Conservation (phyloP, 352 stramenopile species). For the Phytophthora fragariaefolia region DNA sequence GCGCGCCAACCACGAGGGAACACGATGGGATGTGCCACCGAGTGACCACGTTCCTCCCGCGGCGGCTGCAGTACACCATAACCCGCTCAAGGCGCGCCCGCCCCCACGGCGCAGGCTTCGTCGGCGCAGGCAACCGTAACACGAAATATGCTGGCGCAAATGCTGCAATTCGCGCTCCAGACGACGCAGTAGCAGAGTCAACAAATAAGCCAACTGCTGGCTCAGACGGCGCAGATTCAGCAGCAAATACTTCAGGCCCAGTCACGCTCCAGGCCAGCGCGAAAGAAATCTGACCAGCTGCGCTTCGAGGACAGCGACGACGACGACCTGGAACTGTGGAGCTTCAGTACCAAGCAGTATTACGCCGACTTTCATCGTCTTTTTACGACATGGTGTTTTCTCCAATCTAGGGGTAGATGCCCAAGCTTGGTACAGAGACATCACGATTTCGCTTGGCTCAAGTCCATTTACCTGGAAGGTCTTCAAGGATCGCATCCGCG, state of each 20-base stretch:
- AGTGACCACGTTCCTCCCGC: not conserved
- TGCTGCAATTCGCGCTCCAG: slow-evolving; percentile 12
- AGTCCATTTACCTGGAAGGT: not conserved
- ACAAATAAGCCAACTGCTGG: slow-evolving; percentile 14
- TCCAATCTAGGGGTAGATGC: slow-evolving; percentile 13
- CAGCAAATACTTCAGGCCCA: slow-evolving; percentile 2
- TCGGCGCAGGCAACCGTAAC: slow-evolving; percentile 4
- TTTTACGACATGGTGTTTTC: not conserved
- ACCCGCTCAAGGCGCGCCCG: not conserved
- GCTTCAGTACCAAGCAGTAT: slow-evolving; percentile 21
- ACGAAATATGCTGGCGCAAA: slow-evolving; percentile 14
- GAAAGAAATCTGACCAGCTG: slow-evolving; percentile 5
- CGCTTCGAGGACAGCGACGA: slow-evolving; percentile 14
- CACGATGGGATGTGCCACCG: not conserved
- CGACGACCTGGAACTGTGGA: slow-evolving; percentile 24
- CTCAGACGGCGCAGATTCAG: slow-evolving; percentile 18
- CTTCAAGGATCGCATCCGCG: slow-evolving; percentile 20
- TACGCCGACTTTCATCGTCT: slow-evolving; percentile 1
- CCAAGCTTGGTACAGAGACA: slow-evolving; percentile 11
- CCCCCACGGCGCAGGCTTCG: not conserved
- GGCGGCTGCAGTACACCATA: slow-evolving; percentile 2
- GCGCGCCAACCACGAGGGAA: not conserved
- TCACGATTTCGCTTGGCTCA: slow-evolving; percentile 11
- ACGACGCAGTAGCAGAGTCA: slow-evolving; percentile 11
- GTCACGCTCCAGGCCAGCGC: not conserved